Base-by-base conservation (phyloP, 805 yeast species). In the Cyberlindnera samutprakarnensis region DNA sequence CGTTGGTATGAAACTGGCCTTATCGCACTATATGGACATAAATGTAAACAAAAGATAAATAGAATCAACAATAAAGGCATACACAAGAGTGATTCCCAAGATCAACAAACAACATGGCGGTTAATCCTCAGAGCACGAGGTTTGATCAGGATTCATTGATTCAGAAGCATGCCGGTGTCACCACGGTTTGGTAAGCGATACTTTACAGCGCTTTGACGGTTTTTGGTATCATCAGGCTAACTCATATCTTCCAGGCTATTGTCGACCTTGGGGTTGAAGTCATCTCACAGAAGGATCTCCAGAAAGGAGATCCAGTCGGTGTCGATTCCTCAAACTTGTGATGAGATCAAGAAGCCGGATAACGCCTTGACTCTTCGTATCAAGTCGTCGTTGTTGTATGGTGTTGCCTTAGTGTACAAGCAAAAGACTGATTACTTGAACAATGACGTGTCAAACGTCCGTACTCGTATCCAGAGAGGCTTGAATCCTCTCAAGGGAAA, bases 401-500 rank as follows among this genome's bases (percentile, higher is more conserved):
- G 77, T 2, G 54, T 70, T 5, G 54, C 72, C 2, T 36, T 70
- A 23, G 50, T 66, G 24, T 68, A 66, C 46, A 68, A 61, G 35
- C 66, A 68, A 18, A 70, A 76, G 46, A 62, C 69, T 0, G 64
- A 63, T 4, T 65, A 64, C 41, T 62, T 68, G 40, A 61, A 59
- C 40, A 46, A 31, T 20, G 56, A 51, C 31, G 35, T 49, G 0
- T 37, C 41, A 10, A 14, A 35, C 8, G 36, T 47, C 7, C 43
- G 51, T 21, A 40, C 53, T 4, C 41, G 47, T 15, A 23, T 51
- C 17, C 53, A 47, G 10, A 39, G 47, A 14, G 54, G 49, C 13
- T 16, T 49, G 8, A 28, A 33, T 19, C 28, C 33, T 3, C 22
- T 26, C 28, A n/a, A n/a, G 18, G 38, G 33, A 8, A n/a, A 21